phyloP scores from a whole-genome alignment of 73 alveolate species.

The Paramecium bursaria region DNA sequence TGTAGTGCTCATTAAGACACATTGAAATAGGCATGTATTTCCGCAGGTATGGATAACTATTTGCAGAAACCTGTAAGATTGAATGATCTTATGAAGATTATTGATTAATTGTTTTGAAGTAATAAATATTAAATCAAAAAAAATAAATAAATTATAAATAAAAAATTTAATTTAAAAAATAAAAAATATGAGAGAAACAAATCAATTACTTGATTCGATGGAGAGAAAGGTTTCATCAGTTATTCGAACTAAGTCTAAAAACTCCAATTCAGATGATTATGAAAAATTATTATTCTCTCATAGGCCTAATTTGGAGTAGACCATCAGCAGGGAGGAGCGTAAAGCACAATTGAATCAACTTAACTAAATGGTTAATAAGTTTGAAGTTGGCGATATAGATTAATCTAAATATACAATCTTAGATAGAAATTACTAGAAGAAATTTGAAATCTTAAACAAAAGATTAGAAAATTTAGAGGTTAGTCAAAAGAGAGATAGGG shows the following conservation, averaged over 20 bases:
- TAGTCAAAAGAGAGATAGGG: background rate
- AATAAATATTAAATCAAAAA: no score
- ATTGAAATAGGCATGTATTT: background rate
- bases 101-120: conserved; percentile 4
- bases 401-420: conserved; percentile 12
- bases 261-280: background rate
- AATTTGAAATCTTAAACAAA: conserved; percentile 8
- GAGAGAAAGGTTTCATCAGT: conserved; percentile 43
- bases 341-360: background rate
- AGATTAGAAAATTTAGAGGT: background rate
- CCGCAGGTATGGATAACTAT: background rate
- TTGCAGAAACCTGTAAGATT: background rate
- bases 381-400: background rate
- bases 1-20: background rate
- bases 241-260: background rate
- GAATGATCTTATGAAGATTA: background rate
- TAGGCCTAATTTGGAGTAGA: background rate
- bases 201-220: conserved; percentile 42
- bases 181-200: conserved; percentile 47
- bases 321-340: background rate
- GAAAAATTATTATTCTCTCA: conserved; percentile 40
- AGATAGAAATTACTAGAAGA: background rate
- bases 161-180: background rate
- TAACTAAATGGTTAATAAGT: background rate
- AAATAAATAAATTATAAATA: no score